Base-by-base conservation (phyloP, 148 eudicot genomes). In the Vaccinium darrowii region DNA sequence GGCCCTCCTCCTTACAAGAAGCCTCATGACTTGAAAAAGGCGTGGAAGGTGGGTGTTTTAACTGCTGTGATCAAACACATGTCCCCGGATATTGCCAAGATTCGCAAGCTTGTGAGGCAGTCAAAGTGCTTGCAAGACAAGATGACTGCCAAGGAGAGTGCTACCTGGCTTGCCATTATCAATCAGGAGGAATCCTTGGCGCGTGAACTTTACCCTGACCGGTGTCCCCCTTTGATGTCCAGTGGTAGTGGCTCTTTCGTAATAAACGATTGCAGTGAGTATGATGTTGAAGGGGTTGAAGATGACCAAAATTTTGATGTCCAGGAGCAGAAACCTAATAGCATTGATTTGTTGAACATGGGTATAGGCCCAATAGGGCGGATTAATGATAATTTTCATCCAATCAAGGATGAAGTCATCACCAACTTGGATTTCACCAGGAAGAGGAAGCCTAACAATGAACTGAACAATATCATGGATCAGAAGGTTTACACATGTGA, bases 11-110 rank as follows among this genome's bases (percentile, higher is more conserved):
- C 95, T 56, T 93, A 93, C 82, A 93, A 92, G 88, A 93, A 93
- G 94, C 95, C 95, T 39, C 95, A 93, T 84, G 96, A 92, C 84
- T 73, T 93, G 87, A 93, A 93, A 80, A 93, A 93, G 88, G 94
- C 92, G 1, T 93, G 94, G 94, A 93, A 93, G 84, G 94, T 92
- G 19, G 92, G 93, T 15, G 95, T 93, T 57, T 83, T 93, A 25
- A 93, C 95, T 5, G 94, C 94, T 0, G 95, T 93, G 36, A 93
- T 93, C 82, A 93, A 90, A 86, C 95, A 93, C 71, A 93, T 93
- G 87, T 93, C 90, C 7, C 95, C 95, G 8, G 93, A 93, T 83
- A 85, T 93, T 71, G 92, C 90, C 6, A 93, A 93, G 90, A 92
- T 93, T 36, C 86, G 93, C 53, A 93, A 88, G 89, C 94, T 92